These are phyloP conservation scores for Centrapalus pauciflorus DNA, from an alignment of 129 eudicot species.

Conservation along the genomic window DNA sequence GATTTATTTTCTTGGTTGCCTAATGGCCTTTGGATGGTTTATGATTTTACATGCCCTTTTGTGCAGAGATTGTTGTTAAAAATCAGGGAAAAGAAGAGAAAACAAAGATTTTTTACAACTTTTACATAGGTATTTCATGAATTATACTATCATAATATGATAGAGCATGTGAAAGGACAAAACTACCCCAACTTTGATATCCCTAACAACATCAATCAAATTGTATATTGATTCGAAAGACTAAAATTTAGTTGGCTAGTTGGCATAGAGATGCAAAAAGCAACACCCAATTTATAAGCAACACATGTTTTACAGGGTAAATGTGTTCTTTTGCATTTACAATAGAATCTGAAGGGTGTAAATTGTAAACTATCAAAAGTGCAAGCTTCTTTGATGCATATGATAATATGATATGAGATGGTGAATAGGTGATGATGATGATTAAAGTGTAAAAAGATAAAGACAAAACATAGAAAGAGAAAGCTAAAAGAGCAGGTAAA, in stretches of 20 bases:
- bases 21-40: background rate
- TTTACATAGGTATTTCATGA: background rate
- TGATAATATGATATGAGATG: background rate
- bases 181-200: background rate
- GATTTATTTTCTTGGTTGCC: too few relatives aligned
- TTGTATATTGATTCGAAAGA: background rate
- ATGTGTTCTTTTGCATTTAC: background rate
- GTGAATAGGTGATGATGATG: too few relatives aligned
- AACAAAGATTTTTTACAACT: background rate
- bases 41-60: background rate
- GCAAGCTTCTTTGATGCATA: background rate
- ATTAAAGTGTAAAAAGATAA: slow-evolving; percentile 10
- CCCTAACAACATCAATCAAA: background rate
- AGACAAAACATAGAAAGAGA: slow-evolving; percentile 9
- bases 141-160: background rate
- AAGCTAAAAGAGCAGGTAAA: background rate
- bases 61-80: background rate
- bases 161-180: slow-evolving; percentile 7
- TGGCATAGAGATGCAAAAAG: too few relatives aligned
- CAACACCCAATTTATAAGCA: too few relatives aligned
- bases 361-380: background rate
- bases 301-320: background rate
- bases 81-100: background rate
- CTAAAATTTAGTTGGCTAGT: too few relatives aligned
- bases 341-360: slow-evolving; percentile 4